phyloP scores from a whole-genome alignment of 73 alveolate species.

The Tetrahymena borealis region DNA sequence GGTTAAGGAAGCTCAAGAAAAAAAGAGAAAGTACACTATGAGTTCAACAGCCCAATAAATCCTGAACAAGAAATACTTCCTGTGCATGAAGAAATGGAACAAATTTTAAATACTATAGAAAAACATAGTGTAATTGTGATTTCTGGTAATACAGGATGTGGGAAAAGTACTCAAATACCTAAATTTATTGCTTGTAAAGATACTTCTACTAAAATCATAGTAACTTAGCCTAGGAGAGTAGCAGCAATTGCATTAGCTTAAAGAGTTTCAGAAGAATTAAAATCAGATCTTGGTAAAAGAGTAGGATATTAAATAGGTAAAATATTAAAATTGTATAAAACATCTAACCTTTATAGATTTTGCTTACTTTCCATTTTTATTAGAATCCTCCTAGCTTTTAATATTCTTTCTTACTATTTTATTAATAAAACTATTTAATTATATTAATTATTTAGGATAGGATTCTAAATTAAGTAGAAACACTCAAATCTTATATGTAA shows the following conservation, averaged over 20 bases:
- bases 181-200: conserved; percentile 10
- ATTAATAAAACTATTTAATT: too few relatives aligned
- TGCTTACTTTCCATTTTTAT: too few relatives aligned
- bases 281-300: conserved; percentile 20
- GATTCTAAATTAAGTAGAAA: conserved; percentile 29
- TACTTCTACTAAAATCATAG: conserved; percentile 11
- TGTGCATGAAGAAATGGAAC: neutral
- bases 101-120: neutral
- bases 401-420: too few relatives aligned
- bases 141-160: conserved; percentile 47
- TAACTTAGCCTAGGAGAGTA: conserved; percentile 41
- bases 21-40: neutral
- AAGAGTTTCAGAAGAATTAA: conserved; percentile 31
- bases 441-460: neutral
- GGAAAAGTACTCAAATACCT: conserved; percentile 35
- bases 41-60: neutral
- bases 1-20: neutral
- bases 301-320: conserved; percentile 56
- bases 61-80: neutral
- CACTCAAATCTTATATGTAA: conserved; percentile 45
- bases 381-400: too few relatives aligned
- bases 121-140: conserved; percentile 12
- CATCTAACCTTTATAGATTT: neutral
- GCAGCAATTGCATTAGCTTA: conserved; percentile 35
- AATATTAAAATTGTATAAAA: neutral